These are phyloP conservation scores for Gossypium ekmanianum DNA, from an alignment of 345 rosid genomes.

Conservation along the genomic window DNA sequence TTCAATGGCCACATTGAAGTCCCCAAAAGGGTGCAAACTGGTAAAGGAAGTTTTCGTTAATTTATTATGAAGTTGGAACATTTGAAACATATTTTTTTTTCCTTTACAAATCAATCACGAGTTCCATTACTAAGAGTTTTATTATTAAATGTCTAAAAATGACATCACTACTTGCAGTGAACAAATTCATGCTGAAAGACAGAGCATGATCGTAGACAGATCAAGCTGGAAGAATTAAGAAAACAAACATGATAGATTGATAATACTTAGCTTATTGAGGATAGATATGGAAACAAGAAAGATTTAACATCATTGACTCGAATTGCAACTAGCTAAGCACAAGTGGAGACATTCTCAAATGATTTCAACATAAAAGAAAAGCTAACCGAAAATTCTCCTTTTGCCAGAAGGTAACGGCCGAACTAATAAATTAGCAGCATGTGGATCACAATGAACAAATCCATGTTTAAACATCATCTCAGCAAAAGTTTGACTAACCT, in stretches of 20 bases:
- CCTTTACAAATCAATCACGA: neutral
- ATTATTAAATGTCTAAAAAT: neutral
- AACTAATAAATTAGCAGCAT: constrained; percentile 87
- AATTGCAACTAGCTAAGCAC: neutral
- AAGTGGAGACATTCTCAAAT: neutral
- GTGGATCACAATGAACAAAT: constrained; percentile 98
- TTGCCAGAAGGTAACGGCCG: constrained; percentile 69
- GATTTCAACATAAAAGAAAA: constrained; percentile 18
- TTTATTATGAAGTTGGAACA: neutral
- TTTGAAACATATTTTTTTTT: neutral
- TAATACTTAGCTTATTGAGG: neutral
- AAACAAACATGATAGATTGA: neutral
- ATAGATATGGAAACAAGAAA: neutral
- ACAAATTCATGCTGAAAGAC: neutral
- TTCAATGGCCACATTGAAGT: neutral
- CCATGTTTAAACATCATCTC: constrained; percentile 99
- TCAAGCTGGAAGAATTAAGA: constrained; percentile 2
- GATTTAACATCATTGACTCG: neutral
- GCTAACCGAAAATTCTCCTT: constrained; percentile 52
- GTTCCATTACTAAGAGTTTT: neutral
- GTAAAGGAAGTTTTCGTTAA: neutral
- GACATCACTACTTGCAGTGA: constrained; percentile 7
- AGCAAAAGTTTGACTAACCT: constrained; percentile 87
- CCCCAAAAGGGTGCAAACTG: neutral
- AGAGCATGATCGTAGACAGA: neutral